A percentile compares a stretch with the other conserved stretches of the same genome.
Evolutionary conservation across 106 monocot species (phyloP).

Genomic region (Chionographis japonica): DNA sequence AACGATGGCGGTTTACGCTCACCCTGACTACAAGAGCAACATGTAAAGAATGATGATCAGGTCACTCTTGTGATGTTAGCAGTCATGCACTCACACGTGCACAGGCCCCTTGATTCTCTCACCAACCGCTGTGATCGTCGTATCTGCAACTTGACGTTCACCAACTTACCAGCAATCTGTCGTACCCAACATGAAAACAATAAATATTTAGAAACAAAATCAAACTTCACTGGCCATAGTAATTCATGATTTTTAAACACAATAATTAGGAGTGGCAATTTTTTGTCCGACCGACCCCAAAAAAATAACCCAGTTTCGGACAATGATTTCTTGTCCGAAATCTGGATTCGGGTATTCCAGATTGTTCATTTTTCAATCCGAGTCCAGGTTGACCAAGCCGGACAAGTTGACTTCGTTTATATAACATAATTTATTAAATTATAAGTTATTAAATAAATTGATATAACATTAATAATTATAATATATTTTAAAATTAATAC

Average conservation of each 20-base stretch:
- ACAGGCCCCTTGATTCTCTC: slow-evolving; percentile 60
- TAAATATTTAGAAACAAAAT: not conserved
- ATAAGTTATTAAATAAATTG: too few relatives aligned
- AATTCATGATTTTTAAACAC: too few relatives aligned
- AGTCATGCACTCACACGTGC: slow-evolving; percentile 69
- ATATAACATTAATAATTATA: too few relatives aligned
- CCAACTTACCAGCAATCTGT: slow-evolving; percentile 84
- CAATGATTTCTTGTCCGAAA: too few relatives aligned
- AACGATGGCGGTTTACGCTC: too few relatives aligned
- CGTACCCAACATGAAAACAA: not conserved
- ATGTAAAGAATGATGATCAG: not conserved
- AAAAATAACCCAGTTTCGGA: not conserved
- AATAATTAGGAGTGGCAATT: not conserved
- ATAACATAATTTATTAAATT: too few relatives aligned
- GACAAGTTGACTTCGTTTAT: too few relatives aligned
- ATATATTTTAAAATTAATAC: too few relatives aligned
- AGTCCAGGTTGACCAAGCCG: too few relatives aligned
- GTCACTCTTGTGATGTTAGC: slow-evolving; percentile 25
- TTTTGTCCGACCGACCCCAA: not conserved
- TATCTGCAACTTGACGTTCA: slow-evolving; percentile 68
- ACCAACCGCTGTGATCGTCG: slow-evolving; percentile 68
- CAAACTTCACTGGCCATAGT: not conserved
- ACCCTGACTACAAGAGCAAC: too few relatives aligned
- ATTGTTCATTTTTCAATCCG: too few relatives aligned
- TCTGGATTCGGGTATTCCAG: too few relatives aligned